Percentiles rank a stretch among this genome's conserved stretches.
Evolutionary conservation across 1,139 yeast genomes (phyloP).

Genomic region (Kodamaea anthophila): DNA sequence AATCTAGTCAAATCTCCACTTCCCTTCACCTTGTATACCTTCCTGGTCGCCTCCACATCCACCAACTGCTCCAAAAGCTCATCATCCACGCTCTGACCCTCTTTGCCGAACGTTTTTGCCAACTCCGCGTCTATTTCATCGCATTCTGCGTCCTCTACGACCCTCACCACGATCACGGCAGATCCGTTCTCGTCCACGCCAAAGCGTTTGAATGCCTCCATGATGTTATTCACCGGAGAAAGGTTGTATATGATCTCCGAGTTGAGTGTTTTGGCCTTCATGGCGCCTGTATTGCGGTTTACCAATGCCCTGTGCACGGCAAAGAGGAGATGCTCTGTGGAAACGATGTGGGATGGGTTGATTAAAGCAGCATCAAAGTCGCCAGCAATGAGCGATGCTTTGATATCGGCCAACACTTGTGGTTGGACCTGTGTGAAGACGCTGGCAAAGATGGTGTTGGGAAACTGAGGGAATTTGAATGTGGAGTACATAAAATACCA

Average conservation of each 20-base stretch:
- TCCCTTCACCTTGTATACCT: constrained; percentile 30
- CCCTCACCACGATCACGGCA: constrained; percentile 29
- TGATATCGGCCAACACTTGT: constrained; percentile 20
- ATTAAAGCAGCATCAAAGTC: constrained; percentile 39
- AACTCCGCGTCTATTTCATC: constrained; percentile 2
- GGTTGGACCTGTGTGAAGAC: constrained; percentile 17
- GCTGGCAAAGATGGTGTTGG: constrained; percentile 21
- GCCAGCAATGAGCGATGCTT: constrained; percentile 23
- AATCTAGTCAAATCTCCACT: constrained; percentile 26
- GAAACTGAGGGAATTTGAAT: constrained; percentile 32
- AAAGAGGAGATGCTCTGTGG: constrained; percentile 30
- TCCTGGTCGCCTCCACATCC: constrained; percentile 29
- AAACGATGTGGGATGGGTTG: constrained; percentile 32
- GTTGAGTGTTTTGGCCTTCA: constrained; percentile 37
- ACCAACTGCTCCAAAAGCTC: constrained; percentile 16
- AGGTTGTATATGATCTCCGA: constrained; percentile 39
- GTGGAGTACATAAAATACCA: too few species aligned
- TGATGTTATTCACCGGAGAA: constrained; percentile 39
- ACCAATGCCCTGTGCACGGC: constrained; percentile 32
- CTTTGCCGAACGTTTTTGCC: constrained; percentile 12
- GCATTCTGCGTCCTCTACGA: constrained; percentile 11
- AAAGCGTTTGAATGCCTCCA: constrained; percentile 38
- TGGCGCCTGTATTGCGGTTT: constrained; percentile 20
- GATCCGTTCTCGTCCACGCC: constrained; percentile 31
- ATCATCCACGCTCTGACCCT: constrained; percentile 22